Conservation (phyloP, 305 asterid species). For the Fraxinus paxiana region DNA sequence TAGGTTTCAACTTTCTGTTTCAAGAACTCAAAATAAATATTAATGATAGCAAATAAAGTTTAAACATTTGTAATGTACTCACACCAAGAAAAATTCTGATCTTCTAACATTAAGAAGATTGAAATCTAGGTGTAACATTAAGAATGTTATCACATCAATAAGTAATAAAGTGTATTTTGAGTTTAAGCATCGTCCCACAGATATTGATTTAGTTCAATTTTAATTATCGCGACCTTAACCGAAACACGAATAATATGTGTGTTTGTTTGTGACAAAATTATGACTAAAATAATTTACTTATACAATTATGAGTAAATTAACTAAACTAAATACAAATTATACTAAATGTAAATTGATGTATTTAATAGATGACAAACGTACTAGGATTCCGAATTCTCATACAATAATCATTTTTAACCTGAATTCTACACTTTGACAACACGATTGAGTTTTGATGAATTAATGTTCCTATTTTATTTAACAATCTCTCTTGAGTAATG, state of each 20-base stretch:
- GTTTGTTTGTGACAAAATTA: background rate
- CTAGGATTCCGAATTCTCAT: background rate
- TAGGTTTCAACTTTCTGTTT: too few species aligned
- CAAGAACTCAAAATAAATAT: background rate
- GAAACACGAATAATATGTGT: background rate
- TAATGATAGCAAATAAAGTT: too few species aligned
- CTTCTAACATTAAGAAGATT: background rate
- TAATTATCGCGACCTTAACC: background rate
- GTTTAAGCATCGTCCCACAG: background rate
- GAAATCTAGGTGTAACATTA: background rate
- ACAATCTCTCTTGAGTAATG: too few species aligned
- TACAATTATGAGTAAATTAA: background rate
- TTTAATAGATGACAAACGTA: background rate
- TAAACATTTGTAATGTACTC: background rate
- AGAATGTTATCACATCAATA: background rate
- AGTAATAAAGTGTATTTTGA: background rate
- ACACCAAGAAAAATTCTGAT: background rate
- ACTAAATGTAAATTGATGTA: too few species aligned
- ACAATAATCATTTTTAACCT: background rate
- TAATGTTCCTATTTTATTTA: too few species aligned
- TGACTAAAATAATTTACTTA: background rate
- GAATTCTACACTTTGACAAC: background rate
- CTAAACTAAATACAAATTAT: background rate
- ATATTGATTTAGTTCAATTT: background rate
- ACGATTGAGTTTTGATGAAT: background rate